Evolutionary conservation across 768 basidiomycete species (phyloP), one percentile per base, ranked within the genome.

Genomic region (Pulveroboletus sp.): DNA sequence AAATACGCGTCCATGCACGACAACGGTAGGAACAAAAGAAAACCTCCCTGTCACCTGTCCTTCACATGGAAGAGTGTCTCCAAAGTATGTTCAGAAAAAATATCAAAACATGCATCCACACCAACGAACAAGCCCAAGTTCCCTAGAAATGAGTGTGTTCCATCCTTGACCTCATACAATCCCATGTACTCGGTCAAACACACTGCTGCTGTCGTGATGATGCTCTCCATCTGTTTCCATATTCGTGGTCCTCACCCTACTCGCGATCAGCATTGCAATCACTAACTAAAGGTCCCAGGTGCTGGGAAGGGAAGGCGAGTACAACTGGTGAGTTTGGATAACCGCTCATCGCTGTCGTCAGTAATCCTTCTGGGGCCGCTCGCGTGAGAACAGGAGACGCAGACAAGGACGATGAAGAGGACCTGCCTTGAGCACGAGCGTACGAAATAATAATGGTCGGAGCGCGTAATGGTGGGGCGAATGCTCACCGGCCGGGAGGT

Each of bases 331-430:
- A 51, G 11, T 26, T 21, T 8, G 33, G 47, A 24, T 51, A 39
- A 33, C 43, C 46, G 18, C 32, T 51, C 8, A 33, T 42, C 8
- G 55, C 55, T 8, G 45, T 57, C 7, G 2, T 27, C 1, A 39
- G 51, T 1, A 38, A 31, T 8, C 43, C 37, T 5, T 18, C 35
- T 11, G 43, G 49, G 37, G 42, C 24, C 3, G 43, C 30, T 11
- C 50, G 45, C 1, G 49, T 43, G n/a, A 47, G n/a, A 15, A 36
- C 24, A 9, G 51, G 47, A 0, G 58, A 57, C 1, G 51, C 28
- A 0, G 54, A 49, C 11, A 32, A 24, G 8, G 51, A 57, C 2
- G 58, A 35, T 7, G 45, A 28, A 21, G 21, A 21, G 21, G 21
- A 21, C 21, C 21, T 21, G 21, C 2, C 2, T 21, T 21, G 21